Base-by-base conservation (phyloP, 352 stramenopile species). In the Thalassiosira ordinaria region DNA sequence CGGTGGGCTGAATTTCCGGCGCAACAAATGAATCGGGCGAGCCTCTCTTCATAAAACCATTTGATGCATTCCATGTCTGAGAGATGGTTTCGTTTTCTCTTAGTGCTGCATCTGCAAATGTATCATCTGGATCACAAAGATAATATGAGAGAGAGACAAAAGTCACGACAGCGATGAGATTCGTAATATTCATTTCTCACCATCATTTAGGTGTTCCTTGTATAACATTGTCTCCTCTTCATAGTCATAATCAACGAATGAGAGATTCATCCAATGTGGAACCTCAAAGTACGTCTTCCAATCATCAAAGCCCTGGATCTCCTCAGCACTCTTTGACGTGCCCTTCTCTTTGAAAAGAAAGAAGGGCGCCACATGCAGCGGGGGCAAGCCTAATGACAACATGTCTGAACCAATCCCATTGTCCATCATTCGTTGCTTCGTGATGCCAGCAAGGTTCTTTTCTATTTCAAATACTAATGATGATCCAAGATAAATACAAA, bases 361-460 rank as follows among this genome's bases (percentile, higher is more conserved):
- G 52, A 99, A 94, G 18, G 97, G 97, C n/a, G 97, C 96, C 11
- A 97, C 95, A 78, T 99, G 97, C 20, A 99, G 83, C 22, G 97
- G 97, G 3, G 97, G 97, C 18, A 97, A 93, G 5, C 95, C 93
- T 1, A 99, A 78, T 72, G 95, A 98, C 31, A 99, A 94, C 95
- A 99, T 98, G 82, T 99, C 97, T 87, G 98, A 99, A 5, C 97
- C 97, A 72, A 99, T 98, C 0, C 97, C 97, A 81, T 98, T 98
- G 90, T 99, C 97, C 96, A 99, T 98, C 97, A 99, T 99, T 22
- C 97, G 90, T 81, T 99, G 97, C 82, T 98, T 98, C 1, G 97
- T 99, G 55, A 99, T 98, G 51, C 96, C 89, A 46, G 65, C 92
- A 16, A 99, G 87, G 39, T 93, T 93, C 62, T 95, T 94, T 52